Evolutionary conservation across 306 rosid genomes (phyloP).

Genomic region (Quercus alba): DNA sequence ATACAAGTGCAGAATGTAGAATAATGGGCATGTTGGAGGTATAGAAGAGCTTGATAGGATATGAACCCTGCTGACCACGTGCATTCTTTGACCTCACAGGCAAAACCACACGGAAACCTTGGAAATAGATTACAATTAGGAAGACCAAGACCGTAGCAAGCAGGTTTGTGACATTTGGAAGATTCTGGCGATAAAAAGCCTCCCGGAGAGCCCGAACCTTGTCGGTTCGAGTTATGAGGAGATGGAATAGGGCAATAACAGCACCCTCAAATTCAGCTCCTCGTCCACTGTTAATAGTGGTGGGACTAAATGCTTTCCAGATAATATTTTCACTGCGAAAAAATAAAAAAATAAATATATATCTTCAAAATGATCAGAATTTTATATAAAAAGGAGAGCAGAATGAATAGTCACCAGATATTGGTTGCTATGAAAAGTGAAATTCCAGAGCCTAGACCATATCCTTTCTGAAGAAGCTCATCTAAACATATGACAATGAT

Average conservation of each 20-base stretch:
- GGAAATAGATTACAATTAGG: constrained; percentile 86
- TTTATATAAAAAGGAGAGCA: neutral
- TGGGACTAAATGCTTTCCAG: constrained; percentile 96
- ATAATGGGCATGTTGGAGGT: constrained; percentile 98
- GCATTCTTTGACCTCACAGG: constrained; percentile 97
- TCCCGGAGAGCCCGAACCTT: constrained; percentile 88
- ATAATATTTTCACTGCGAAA: constrained; percentile 76
- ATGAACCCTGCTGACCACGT: constrained; percentile 94
- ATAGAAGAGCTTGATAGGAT: constrained; percentile 90
- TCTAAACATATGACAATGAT: constrained; percentile 94
- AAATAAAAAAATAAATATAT: neutral
- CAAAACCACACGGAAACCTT: constrained; percentile 95
- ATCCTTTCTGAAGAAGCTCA: constrained; percentile 98
- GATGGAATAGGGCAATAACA: constrained; percentile 87
- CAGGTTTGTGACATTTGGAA: constrained; percentile 91
- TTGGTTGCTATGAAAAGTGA: constrained; percentile 96
- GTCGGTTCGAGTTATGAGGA: constrained; percentile 80
- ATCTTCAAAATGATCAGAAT: neutral
- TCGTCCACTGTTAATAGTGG: constrained; percentile 93
- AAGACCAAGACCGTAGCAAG: constrained; percentile 85
- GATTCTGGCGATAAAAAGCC: constrained; percentile 92
- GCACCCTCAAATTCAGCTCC: constrained; percentile 98
- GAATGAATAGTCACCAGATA: constrained; percentile 63
- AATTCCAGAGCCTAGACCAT: constrained; percentile 97
- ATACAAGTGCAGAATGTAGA: constrained; percentile 93